Base-by-base conservation (phyloP, 2,329 filamentous ascomycete genomes). In the Calonectria pteridis region DNA sequence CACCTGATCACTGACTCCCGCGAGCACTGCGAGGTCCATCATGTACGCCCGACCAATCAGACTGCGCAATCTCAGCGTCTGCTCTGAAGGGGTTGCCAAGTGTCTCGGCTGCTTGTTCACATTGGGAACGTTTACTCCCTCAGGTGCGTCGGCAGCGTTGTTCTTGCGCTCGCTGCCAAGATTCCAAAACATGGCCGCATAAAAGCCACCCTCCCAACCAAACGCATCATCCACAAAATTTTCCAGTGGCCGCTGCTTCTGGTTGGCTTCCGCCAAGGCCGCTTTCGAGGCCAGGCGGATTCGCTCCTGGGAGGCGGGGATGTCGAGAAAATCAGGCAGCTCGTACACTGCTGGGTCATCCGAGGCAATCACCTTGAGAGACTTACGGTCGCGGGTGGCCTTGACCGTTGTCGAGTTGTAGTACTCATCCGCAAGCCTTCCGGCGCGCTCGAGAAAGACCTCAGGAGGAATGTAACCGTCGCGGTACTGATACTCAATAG, bases 131-230 rank as follows among this genome's bases (percentile, higher is more conserved):
- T 74, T 76, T 23, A 81, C 76, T 9, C 78, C 80, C 2, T 78
- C 77, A 5, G 82, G 82, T 14, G 82, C 81, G 65, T 84, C 83
- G 28, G 80, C 84, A 18, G 83, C 84, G 66, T 85, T 85, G 71
- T 85, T 85, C 75, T 81, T 84, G 84, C 86, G 79, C 83, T 87
- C 71, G 76, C 84, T 58, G 5, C 94, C 95, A 1, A 97, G 87
- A 65, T 92, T 93, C 91, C 94, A 96, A 84, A 97, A 97, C 84
- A 97, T 93, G 79, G 91, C 90, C 18, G 90, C 89, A 84, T 94
- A 97, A 87, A 97, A 98, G 1, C 95, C 95, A 23, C 95, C 95
- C 82, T 97, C 95, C 95, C 95, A 97, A 35, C 95, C 95, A 50
- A 94, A 92, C 1, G 92, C 90, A 81, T 95, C 93, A 73, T 95